A percentile compares a stretch with the other conserved stretches of the same genome.
These are phyloP conservation scores for Loxodes magnus DNA, from an alignment of 73 alveolate species.

Conservation along the genomic window DNA sequence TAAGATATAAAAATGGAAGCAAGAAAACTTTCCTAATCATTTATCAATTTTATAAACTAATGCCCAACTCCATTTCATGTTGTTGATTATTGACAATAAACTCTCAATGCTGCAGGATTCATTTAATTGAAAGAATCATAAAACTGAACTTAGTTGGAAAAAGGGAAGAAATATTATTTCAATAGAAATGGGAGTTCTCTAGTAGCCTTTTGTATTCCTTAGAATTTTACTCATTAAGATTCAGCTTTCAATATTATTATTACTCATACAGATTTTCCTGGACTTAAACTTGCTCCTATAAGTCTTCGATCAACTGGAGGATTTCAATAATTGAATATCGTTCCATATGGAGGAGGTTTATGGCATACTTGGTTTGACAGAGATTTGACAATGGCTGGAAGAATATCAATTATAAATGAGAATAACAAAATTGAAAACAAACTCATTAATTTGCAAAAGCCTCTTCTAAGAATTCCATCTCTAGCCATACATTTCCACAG, in stretches of 20 bases:
- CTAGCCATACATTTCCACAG: constrained; percentile 78
- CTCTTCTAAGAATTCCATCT: constrained; percentile 79
- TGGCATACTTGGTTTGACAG: constrained; percentile 97
- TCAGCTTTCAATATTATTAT: constrained; percentile 67
- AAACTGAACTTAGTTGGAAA: constrained; percentile 61
- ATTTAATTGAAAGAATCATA: constrained; percentile 4
- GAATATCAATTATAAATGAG: constrained; percentile 64
- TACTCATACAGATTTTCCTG: constrained; percentile 90
- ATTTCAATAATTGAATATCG: constrained; percentile 60
- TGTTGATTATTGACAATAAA: neutral
- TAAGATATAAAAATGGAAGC: neutral
- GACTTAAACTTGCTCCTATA: constrained; percentile 74
- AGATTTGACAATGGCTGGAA: constrained; percentile 89
- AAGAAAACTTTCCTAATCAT: neutral
- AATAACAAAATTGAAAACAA: constrained; percentile 54
- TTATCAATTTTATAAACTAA: neutral
- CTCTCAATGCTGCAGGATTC: neutral
- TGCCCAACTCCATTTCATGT: neutral
- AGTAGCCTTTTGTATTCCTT: constrained; percentile 77
- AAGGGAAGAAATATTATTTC: constrained; percentile 70
- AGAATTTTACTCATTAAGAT: constrained; percentile 31
- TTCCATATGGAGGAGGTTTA: constrained; percentile 89
- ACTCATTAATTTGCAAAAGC: constrained; percentile 67
- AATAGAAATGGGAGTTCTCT: constrained; percentile 78
- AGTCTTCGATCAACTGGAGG: constrained; percentile 50